Base-by-base conservation (phyloP, 176 grass and related monocot species). In the Oryza meridionalis region DNA sequence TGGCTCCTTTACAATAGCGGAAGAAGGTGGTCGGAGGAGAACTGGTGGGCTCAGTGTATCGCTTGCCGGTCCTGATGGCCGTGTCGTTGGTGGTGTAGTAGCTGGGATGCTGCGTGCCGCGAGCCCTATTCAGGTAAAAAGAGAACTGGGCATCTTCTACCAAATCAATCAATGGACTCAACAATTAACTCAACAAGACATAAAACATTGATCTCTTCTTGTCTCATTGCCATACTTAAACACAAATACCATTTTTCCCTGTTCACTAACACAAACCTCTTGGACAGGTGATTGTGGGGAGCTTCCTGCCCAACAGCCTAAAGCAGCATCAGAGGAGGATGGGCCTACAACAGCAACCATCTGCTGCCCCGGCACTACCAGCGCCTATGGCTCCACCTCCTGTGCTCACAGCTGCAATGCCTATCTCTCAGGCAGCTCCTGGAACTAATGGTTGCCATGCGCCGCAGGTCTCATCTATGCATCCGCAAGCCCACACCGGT, bases 1-100 rank as follows among this genome's bases (percentile, higher is more conserved):
- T 27, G 96, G 96, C 12, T 98, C 91, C 63, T 98, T 98, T 63
- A 94, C 91, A 49, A 89, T 95, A 29, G 87, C 89, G 26, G 93
- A 95, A 71, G 85, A 94, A 81, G 93, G 90, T 25, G 75, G 81
- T 24, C 81, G 91, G 55, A 93, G 88, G 80, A 95, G 96, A 90
- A 95, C 83, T 8, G 96, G 96, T 22, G 91, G 93, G 37, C 83
- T 98, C 49, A 98, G 96, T 46, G 93, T 95, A 8, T 98, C 91
- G 6, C 96, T 98, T 78, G 96, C 96, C 75, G 85, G 89, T 2
- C 96, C 96, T 33, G 93, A 98, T 78, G 96, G 96, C 24, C 96
- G 96, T 81, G 91, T 98, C 3, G 86, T 98, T 13, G 96, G 96
- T 43, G 93, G 96, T 5, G 91, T 88, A n/a, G 93, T 98, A 78